Percentiles rank a stretch among this genome's conserved stretches.
These are phyloP conservation scores for Senna tora DNA, from an alignment of 306 rosid genomes.

Conservation along the genomic window DNA sequence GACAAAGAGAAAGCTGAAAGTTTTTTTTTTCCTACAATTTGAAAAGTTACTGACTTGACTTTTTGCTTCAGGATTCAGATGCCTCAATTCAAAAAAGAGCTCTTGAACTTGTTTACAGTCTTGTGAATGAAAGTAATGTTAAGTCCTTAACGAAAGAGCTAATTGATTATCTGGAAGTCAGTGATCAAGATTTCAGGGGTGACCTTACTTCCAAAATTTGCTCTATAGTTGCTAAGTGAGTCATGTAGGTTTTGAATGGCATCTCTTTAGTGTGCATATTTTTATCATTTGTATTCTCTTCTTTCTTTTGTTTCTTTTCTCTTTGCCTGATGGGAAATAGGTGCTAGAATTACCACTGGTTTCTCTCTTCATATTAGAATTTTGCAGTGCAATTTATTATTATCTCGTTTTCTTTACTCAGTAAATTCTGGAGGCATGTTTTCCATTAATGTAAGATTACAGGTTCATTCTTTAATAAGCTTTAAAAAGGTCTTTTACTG, in stretches of 20 bases:
- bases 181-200: conserved; percentile 85
- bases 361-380: background rate
- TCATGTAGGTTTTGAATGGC: conserved; percentile 32
- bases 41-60: conserved; percentile 42
- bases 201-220: conserved; percentile 96
- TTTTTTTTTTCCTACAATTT: conserved; percentile 34
- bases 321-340: background rate
- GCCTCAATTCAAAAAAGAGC: conserved; percentile 98
- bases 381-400: background rate
- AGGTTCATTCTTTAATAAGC: conserved; percentile 8
- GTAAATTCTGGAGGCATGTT: conserved; percentile 17
- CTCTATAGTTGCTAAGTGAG: conserved; percentile 92
- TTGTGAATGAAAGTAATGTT: conserved; percentile 87
- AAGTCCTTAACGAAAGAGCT: conserved; percentile 89
- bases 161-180: conserved; percentile 83
- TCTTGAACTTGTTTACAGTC: conserved; percentile 90
- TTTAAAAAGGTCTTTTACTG: conserved; percentile 10
- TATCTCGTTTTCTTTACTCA: background rate
- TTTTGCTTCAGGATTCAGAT: conserved; percentile 79
- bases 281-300: background rate
- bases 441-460: conserved; percentile 30
- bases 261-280: conserved; percentile 20
- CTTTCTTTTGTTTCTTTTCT: background rate
- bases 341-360: conserved; percentile 16
- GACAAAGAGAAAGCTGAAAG: conserved; percentile 13